A percentile compares a stretch with the other conserved stretches of the same genome.
These are phyloP conservation scores for Phanerodontia chrysosporium DNA, from an alignment of 768 basidiomycete genomes.

Conservation along the genomic window DNA sequence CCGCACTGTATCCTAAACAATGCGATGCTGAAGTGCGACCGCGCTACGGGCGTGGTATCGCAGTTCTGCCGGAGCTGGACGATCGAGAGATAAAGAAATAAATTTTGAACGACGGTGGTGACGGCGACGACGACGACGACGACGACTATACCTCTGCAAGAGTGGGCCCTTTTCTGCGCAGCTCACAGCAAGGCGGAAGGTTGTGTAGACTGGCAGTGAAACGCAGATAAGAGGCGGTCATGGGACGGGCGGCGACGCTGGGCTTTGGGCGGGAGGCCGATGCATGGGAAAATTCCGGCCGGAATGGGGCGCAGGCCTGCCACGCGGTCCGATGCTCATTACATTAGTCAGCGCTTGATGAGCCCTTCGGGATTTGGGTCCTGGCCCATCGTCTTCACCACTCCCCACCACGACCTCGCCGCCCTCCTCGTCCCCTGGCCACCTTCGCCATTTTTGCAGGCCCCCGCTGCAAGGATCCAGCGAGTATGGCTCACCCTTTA, in stretches of 20 bases:
- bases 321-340: not conserved
- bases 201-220: not conserved
- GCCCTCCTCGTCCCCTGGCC: not conserved
- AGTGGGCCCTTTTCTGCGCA: too few relatives aligned
- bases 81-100: too few relatives aligned
- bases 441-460: not conserved
- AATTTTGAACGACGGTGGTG: too few relatives aligned
- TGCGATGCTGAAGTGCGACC: too few relatives aligned
- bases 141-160: too few relatives aligned
- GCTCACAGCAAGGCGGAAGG: too few relatives aligned
- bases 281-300: not conserved
- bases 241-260: not conserved
- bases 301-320: not conserved
- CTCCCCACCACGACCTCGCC: not conserved
- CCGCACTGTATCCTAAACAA: too few relatives aligned
- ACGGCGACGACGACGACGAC: too few relatives aligned
- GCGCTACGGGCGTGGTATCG: too few relatives aligned
- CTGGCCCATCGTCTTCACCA: not conserved
- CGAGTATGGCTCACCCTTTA: not conserved
- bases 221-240: not conserved
- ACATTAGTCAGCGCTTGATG: conserved; percentile 6
- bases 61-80: too few relatives aligned
- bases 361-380: not conserved
- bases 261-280: not conserved
- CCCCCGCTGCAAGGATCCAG: not conserved